A percentile compares a stretch with the other conserved stretches of the same genome.
Conservation (phyloP, 1,284 basidiomycete genomes). For the Chondrostereum purpureum region DNA sequence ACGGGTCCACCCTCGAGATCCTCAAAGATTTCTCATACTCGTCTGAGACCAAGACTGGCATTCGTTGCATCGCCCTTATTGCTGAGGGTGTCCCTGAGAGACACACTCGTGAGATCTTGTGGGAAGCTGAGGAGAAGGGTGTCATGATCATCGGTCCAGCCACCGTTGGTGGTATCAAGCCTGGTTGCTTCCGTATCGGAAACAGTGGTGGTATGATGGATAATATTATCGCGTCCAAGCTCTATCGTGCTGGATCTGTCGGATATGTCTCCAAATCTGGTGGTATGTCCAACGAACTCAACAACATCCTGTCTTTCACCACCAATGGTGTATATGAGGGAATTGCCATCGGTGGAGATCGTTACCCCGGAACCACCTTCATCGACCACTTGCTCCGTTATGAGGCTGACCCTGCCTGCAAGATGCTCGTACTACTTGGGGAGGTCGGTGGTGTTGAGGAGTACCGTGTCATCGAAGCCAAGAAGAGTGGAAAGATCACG, state of each 20-base stretch:
- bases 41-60: background rate
- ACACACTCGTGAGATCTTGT: conserved; percentile 93
- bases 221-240: conserved; percentile 98
- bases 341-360: conserved; percentile 99
- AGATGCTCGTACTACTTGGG: conserved; percentile 97
- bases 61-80: conserved; percentile 72
- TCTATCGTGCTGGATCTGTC: conserved; percentile 95
- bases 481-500: conserved; percentile 90
- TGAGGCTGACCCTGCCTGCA: conserved; percentile 95
- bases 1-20: conserved; percentile 91
- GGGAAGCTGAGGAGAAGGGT: conserved; percentile 79
- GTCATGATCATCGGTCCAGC: conserved; percentile 98
- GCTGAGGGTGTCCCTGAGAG: conserved; percentile 99
- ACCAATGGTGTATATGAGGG: conserved; percentile 99
- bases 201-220: conserved; percentile 84
- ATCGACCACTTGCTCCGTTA: conserved; percentile 98
- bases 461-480: conserved; percentile 98
- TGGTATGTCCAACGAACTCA: conserved; percentile 99
- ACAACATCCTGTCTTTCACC: conserved; percentile 97
- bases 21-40: conserved; percentile 31
- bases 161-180: conserved; percentile 99
- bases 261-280: conserved; percentile 99
- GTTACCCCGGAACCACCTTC: conserved; percentile 98
- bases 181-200: conserved; percentile 41
- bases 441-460: conserved; percentile 99